A percentile compares a stretch with the other conserved stretches of the same genome.
Evolutionary conservation across 2,329 filamentous ascomycete genomes (phyloP).

Genomic region (Phaeophleospora eucalypticola): DNA sequence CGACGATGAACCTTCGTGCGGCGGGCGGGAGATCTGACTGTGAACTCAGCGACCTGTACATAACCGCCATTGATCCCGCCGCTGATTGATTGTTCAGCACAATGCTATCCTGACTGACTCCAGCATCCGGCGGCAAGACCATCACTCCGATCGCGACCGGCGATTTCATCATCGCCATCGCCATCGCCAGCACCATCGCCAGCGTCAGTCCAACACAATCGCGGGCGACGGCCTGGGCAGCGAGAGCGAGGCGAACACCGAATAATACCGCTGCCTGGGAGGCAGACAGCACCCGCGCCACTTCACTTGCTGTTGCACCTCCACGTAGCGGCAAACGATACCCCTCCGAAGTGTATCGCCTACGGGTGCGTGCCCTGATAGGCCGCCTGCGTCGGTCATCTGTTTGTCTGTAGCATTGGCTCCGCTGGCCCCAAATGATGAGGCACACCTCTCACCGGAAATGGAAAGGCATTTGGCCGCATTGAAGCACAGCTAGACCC

Average conservation of each 20-base stretch:
- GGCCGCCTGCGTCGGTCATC: constrained; percentile 13
- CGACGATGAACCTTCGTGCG: not conserved
- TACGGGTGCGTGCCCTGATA: constrained; percentile 1
- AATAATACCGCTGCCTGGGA: not conserved
- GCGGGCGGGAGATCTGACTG: not conserved
- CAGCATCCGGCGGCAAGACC: too few species aligned
- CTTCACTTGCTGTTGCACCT: not conserved
- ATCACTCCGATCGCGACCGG: too few species aligned
- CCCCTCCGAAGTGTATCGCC: not conserved
- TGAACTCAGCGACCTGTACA: not conserved
- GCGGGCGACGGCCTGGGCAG: not conserved
- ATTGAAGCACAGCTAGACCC: constrained; percentile 3
- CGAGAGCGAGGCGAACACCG: not conserved
- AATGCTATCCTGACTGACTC: too few species aligned
- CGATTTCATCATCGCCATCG: too few species aligned
- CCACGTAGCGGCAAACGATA: not conserved
- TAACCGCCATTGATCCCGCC: not conserved
- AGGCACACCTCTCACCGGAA: constrained; percentile 11
- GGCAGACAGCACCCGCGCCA: not conserved
- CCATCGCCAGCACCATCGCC: too few species aligned
- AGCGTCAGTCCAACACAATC: not conserved
- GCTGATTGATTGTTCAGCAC: too few species aligned
- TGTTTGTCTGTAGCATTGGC: constrained; percentile 15
- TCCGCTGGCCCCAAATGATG: constrained; percentile 13
- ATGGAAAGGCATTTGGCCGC: not conserved